A percentile compares a stretch with the other conserved stretches of the same genome.
Conservation (phyloP, 1,284 basidiomycete genomes). For the Uromyces viciae-fabae region DNA sequence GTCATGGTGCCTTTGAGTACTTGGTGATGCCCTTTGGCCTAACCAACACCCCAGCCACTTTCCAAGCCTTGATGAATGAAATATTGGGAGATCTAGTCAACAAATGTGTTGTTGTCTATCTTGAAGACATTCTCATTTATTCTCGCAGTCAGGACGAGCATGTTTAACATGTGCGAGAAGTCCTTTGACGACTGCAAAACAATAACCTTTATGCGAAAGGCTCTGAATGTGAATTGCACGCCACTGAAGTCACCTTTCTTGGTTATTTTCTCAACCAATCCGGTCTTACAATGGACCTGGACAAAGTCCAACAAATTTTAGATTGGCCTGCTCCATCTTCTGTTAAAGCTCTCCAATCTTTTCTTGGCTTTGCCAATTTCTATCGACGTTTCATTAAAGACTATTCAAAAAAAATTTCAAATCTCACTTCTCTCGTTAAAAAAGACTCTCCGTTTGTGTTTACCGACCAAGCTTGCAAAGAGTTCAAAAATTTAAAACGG, state of each 20-base stretch:
- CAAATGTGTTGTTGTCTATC: slow-evolving; percentile 3
- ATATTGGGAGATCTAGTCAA: slow-evolving; percentile 11
- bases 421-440: neutral
- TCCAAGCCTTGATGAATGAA: slow-evolving; percentile 19
- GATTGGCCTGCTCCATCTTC: slow-evolving; percentile 21
- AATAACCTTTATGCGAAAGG: neutral
- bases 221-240: neutral
- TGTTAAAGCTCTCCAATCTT: slow-evolving; percentile 9
- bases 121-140: slow-evolving; percentile 31
- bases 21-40: slow-evolving; percentile 37
- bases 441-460: neutral
- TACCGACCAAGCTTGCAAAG: neutral
- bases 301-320: neutral
- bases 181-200: neutral
- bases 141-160: neutral
- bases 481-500: neutral
- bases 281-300: neutral
- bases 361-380: slow-evolving; percentile 5
- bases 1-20: slow-evolving; percentile 26
- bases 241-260: neutral
- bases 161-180: neutral
- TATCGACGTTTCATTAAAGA: slow-evolving; percentile 22
- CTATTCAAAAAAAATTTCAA: neutral
- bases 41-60: slow-evolving; percentile 11
- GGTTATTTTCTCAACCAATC: neutral